phyloP scores from a whole-genome alignment of 768 basidiomycete species.

The Macrolepiota fuliginosa region DNA sequence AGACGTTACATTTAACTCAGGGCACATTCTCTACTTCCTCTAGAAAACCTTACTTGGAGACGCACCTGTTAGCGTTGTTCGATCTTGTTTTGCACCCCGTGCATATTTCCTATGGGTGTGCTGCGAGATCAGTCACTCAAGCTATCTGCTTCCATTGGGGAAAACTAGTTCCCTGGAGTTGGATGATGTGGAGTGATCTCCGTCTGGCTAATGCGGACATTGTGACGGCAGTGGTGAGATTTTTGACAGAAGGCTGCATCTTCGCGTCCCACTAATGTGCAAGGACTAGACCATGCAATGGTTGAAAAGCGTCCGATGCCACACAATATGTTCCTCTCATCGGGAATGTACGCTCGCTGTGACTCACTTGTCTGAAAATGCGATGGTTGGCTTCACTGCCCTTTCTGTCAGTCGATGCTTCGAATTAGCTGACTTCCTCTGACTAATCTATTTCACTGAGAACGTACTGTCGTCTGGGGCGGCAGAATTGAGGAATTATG shows the following conservation, averaged over 20 bases:
- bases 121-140: constrained; percentile 27
- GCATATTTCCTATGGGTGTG: background rate
- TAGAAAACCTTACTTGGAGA: background rate
- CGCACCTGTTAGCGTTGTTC: constrained; percentile 2
- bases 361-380: background rate
- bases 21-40: background rate
- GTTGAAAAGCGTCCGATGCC: constrained; percentile 1
- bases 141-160: constrained; percentile 60
- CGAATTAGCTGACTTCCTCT: background rate
- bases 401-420: constrained; percentile 4
- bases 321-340: background rate
- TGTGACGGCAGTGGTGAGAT: constrained; percentile 46
- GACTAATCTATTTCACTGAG: background rate
- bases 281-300: constrained; percentile 1
- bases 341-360: background rate
- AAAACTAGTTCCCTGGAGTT: constrained; percentile 57
- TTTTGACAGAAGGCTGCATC: background rate
- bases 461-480: background rate
- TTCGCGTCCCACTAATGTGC: background rate
- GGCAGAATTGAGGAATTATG: background rate
- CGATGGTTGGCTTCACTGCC: background rate
- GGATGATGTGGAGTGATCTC: constrained; percentile 60
- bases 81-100: background rate
- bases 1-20: background rate
- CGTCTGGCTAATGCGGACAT: constrained; percentile 47